Conservation (phyloP, 805 yeast species). For the Wickerhamiella kurtzmanii region DNA sequence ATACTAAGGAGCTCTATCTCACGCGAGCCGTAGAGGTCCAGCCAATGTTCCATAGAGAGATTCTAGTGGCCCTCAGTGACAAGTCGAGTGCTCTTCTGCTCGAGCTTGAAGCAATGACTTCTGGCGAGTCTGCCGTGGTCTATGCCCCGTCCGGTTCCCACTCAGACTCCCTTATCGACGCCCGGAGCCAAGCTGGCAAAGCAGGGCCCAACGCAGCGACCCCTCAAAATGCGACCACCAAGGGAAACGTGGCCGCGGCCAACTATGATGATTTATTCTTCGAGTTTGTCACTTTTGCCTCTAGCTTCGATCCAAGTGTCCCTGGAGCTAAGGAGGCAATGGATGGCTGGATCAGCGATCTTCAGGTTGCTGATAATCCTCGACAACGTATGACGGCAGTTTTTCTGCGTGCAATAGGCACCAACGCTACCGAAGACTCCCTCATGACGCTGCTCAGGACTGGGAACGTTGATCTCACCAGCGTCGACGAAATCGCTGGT, state of each 20-base stretch:
- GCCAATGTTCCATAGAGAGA: conserved; percentile 87
- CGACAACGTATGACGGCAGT: conserved; percentile 47
- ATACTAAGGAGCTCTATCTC: conserved; percentile 81
- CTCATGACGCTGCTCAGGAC: conserved; percentile 35
- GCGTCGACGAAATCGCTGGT: conserved; percentile 58
- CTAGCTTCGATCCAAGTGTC: conserved; percentile 23
- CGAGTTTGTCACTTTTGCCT: conserved; percentile 39
- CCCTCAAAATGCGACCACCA: conserved; percentile 1
- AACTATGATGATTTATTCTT: conserved; percentile 48
- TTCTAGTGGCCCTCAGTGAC: conserved; percentile 74
- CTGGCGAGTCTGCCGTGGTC: conserved; percentile 31
- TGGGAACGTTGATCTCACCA: conserved; percentile 45
- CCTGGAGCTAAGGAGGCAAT: conserved; percentile 26
- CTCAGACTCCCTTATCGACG: conserved; percentile 8
- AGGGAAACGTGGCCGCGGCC: conserved; percentile 8
- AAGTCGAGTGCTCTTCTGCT: conserved; percentile 36
- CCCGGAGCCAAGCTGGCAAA: no score
- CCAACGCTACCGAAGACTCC: conserved; percentile 51
- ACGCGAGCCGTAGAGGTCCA: conserved; percentile 91
- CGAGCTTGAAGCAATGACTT: conserved; percentile 63
- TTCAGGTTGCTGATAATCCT: conserved; percentile 30
- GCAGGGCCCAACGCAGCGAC: no score
- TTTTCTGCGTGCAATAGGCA: conserved; percentile 53
- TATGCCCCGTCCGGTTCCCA: conserved; percentile 10
- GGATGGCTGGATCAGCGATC: conserved; percentile 33